Base-by-base conservation (phyloP, 2,329 filamentous ascomycete genomes). In the Shiraia sp. region DNA sequence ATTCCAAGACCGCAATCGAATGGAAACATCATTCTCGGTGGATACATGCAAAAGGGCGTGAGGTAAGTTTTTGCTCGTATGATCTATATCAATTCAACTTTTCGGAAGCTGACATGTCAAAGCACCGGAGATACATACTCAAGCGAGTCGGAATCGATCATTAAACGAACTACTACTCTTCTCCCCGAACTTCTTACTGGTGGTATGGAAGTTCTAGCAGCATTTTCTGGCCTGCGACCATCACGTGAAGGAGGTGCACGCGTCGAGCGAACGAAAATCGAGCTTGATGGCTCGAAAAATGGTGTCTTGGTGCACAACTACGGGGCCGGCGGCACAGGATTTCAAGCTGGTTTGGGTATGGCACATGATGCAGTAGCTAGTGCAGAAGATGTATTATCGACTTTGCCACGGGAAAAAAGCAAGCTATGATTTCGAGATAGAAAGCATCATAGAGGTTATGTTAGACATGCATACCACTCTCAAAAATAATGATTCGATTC, bases 1-100 rank as follows among this genome's bases (percentile, higher is more conserved):
- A 55, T 53, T 32, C 52, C 52, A 10, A 37, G 52, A n/a, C 49
- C 52, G 5, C 36, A 45, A 17, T 55, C 52, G 5, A 55, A 51
- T 19, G 52, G 52, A 4, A 55, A 53, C 14, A 32, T 55, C 12
- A 47, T 55, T 13, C 49, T 55, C 23, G 52, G 52, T 27, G 52
- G 49, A 1, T 55, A 33, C 13, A 55, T 55, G 52, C 52, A 55
- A 32, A 53, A 53, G 36, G 45, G 45, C 23, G 36, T 49, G 7
- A 31, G 39, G 52, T 51, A 43, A 13, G 47, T 29, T 34, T n/a
- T 10, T n/a, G 17, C 14, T 22, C 10, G 2, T 4, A n/a, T 10
- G 16, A 27, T 31, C 2, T 6, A 19, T 15, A 15, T 9, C 10
- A 14, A 26, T 8, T 13, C 23, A n/a, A n/a, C n/a, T n/a, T n/a